These are phyloP conservation scores for Hypoxylon crocopeplum DNA, from an alignment of 495 filamentous ascomycete species.

Conservation along the genomic window DNA sequence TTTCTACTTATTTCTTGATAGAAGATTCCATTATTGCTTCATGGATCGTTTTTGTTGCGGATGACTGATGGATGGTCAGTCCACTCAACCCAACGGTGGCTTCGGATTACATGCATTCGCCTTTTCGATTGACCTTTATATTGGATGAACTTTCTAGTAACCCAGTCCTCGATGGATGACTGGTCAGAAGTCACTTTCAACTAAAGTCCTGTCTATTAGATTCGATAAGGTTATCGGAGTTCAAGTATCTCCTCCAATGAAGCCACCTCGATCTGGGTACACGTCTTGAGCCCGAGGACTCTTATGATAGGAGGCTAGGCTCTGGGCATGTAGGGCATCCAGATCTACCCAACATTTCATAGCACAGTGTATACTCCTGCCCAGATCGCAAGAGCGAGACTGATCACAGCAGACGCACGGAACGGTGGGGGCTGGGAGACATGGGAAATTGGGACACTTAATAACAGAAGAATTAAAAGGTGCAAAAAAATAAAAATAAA, in stretches of 20 bases:
- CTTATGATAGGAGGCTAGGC: not conserved
- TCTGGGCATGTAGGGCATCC: not conserved
- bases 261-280: not conserved
- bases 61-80: conserved; percentile 10
- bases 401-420: not conserved
- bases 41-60: conserved; percentile 3
- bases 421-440: conserved; percentile 18
- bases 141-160: conserved; percentile 19
- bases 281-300: conserved; percentile 1
- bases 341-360: conserved; percentile 18
- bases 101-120: conserved; percentile 29
- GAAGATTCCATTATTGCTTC: conserved; percentile 8
- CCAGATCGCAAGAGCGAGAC: conserved; percentile 10
- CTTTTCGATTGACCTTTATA: conserved; percentile 9
- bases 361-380: conserved; percentile 2
- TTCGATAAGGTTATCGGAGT: conserved; percentile 13
- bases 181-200: conserved; percentile 19
- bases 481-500: conserved; percentile 3
- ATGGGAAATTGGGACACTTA: not conserved
- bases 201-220: too few species aligned
- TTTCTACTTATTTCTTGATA: conserved; percentile 6
- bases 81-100: not conserved
- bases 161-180: conserved; percentile 23
- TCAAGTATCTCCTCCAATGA: conserved; percentile 4
- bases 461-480: conserved; percentile 8